These are phyloP conservation scores for Herpotrichia juniperi DNA, from an alignment of 2,329 filamentous ascomycete species.

Conservation along the genomic window DNA sequence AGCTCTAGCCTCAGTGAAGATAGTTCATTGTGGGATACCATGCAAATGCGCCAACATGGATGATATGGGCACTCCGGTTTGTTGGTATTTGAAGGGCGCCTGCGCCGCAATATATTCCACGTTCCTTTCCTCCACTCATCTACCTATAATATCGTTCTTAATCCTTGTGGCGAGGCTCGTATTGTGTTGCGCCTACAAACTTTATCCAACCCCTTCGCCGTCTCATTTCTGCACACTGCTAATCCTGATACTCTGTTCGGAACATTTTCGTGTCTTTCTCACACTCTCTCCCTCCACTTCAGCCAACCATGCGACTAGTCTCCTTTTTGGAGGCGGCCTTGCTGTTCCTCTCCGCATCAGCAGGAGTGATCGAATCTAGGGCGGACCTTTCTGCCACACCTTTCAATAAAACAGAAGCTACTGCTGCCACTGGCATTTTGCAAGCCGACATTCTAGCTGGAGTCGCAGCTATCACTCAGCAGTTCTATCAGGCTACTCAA, in stretches of 20 bases:
- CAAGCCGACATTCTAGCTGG: conserved; percentile 26
- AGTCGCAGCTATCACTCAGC: conserved; percentile 30
- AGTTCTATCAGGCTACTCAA: conserved; percentile 30
- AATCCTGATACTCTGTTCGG: too few species aligned
- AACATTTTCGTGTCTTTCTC: too few species aligned
- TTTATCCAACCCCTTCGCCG: too few species aligned
- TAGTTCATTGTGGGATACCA: too few species aligned
- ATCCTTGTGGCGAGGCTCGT: too few species aligned
- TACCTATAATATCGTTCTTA: neutral
- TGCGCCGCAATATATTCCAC: neutral
- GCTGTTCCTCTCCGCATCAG: neutral
- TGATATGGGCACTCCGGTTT: neutral
- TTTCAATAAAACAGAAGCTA: neutral
- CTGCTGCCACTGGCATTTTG: neutral
- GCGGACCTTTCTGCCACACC: neutral
- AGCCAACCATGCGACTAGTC: neutral
- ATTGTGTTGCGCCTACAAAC: too few species aligned
- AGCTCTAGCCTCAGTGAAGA: too few species aligned
- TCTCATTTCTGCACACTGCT: too few species aligned
- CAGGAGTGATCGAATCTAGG: neutral
- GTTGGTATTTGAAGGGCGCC: neutral
- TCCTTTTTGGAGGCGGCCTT: neutral
- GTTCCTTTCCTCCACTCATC: neutral
- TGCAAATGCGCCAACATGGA: neutral
- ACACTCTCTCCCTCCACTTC: neutral